phyloP scores from a whole-genome alignment of 2,329 filamentous ascomycete genomes.

The Thielaviopsis euricoi region DNA sequence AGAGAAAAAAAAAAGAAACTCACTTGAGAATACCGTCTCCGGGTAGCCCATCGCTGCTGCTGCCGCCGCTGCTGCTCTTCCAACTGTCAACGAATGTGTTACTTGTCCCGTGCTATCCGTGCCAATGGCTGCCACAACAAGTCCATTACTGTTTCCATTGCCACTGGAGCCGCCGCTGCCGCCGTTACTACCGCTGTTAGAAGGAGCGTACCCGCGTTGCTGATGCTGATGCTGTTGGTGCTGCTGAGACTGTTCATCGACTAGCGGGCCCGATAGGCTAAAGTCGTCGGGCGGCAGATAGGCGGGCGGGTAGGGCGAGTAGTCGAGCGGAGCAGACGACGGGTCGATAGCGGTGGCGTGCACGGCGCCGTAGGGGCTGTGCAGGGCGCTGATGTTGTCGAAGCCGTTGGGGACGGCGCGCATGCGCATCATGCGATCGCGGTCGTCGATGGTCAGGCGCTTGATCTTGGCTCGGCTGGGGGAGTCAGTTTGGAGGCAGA shows the following conservation, averaged over 20 bases:
- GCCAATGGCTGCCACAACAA: too few relatives aligned
- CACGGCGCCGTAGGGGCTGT: constrained; percentile 49
- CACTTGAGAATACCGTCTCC: too few relatives aligned
- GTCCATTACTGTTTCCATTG: too few relatives aligned
- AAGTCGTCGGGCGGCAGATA: not conserved
- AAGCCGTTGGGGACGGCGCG: constrained; percentile 54
- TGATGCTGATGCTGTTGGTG: not conserved
- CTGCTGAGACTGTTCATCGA: constrained; percentile 11
- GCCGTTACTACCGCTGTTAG: too few relatives aligned
- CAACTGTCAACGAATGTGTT: too few relatives aligned
- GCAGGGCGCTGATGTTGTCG: constrained; percentile 51
- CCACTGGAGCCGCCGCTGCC: too few relatives aligned
- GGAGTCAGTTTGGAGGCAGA: not conserved
- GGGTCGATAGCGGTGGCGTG: constrained; percentile 16
- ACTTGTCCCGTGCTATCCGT: too few relatives aligned
- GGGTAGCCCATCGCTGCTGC: too few relatives aligned
- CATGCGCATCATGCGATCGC: constrained; percentile 57
- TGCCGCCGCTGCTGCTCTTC: too few relatives aligned
- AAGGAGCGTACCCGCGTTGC: constrained; percentile 5
- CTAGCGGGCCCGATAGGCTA: too few relatives aligned
- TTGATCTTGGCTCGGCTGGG: constrained; percentile 48
- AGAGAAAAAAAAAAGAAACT: not conserved
- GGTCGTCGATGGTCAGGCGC: constrained; percentile 51
- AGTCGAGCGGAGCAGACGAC: not conserved
- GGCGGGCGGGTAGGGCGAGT: not conserved